Base-by-base conservation (phyloP, 345 rosid genomes). In the Dipteronia dyeriana region DNA sequence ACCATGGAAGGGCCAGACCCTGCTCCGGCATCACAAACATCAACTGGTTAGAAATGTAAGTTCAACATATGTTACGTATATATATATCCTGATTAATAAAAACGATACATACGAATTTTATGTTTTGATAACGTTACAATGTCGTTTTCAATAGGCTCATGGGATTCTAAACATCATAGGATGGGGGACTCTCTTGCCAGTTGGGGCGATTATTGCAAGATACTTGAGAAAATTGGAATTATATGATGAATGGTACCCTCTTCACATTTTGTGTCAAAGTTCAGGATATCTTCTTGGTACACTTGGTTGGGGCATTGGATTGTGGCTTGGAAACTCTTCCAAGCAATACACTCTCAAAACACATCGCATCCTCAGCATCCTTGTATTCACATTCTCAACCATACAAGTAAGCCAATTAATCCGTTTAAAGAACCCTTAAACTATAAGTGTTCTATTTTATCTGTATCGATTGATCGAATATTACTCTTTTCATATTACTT, bases 161-260 rank as follows among this genome's bases (percentile, higher is more conserved):
- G 89, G 89, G 61, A 71, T 76, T 57, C 81, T 82, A 10, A 84
- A 78, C 74, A 80, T 86, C 54, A n/a, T 84, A 54, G 89, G 87
- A 63, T 86, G 86, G 87, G 89, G 87, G 16, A 74, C 71, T 2
- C 67, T 86, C 3, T 49, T 86, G 79, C 89, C 89, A 1, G 25
- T 53, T 1, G 89, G 89, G 43, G 84, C 56, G 9, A 86, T 84
- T 2, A 49, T 78, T 34, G 84, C 87, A 9, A 84, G 89, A 66
- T 77, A 72, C 74, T 76, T 78, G 59, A 84, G 82, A 39, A 71
- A 68, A 20, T 0, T 84, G 80, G 34, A 75, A 68, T 9, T 80
- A 76, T 57, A 74, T 63, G 74, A 82, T 0, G 84, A 84, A 47
- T 86, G 89, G 89, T 74, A 78, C 78, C 75, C 60, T 70, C 79